Evolutionary conservation across 140 eudicot species (phyloP), one percentile per base, ranked within the genome.

Genomic region (Oenanthe javanica): DNA sequence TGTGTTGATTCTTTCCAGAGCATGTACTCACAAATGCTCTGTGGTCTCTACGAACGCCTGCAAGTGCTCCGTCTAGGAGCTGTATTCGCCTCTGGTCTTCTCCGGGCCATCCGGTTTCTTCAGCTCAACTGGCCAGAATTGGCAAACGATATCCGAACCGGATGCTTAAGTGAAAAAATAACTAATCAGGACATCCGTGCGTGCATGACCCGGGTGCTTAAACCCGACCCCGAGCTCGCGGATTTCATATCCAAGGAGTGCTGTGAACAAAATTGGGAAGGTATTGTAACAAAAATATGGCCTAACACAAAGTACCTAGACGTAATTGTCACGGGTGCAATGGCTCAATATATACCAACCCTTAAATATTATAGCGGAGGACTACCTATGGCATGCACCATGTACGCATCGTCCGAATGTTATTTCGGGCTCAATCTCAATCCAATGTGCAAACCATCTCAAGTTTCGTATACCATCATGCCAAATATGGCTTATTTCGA

Each of bases 401-500:
- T 83, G 86, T 83, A 83, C 47, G 83, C 85, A 21, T 82, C 85
- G 1, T 82, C 85, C 9, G 85, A 82, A 61, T 82, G 85, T 45
- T 82, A 46, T 61, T 83, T 83, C 82, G 86, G 86, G 57, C 70
- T 83, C 45, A 83, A 83, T 46, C 79, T 83, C 4, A 83, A 83
- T 75, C 86, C 86, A 76, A 83, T 83, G 86, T 83, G 82, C 72
- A 83, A 72, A 42, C 83, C 86, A 9, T 72, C 83, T 13, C 82
- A 83, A 48, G 86, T 83, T 0, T 83, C 83, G 1, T 83, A 83
- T 40, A 83, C 86, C 76, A 83, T 83, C 67, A 83, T 83, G 86
- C 86, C 86, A 42, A 83, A 83, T 69, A 79, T 83, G 86, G 86
- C 86, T 40, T 83, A 83, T 79, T 83, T 83, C 69, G 86, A 83